These are phyloP conservation scores for Botrytis deweyae DNA, from an alignment of 2,329 filamentous ascomycete species.

Conservation along the genomic window DNA sequence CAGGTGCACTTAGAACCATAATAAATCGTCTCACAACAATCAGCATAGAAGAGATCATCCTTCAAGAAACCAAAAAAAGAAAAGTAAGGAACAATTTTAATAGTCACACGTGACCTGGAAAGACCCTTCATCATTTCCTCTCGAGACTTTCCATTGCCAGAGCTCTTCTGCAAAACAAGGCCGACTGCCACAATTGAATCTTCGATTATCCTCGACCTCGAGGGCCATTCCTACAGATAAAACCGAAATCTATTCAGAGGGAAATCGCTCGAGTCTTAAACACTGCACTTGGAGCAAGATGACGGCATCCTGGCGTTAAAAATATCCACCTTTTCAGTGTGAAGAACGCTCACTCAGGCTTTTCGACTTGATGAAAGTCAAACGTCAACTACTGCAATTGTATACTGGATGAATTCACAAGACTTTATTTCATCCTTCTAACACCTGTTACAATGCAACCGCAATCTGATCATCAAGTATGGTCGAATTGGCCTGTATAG, in stretches of 20 bases:
- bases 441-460: background rate
- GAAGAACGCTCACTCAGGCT: background rate
- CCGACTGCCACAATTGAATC: background rate
- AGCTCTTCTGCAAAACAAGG: background rate
- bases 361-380: background rate
- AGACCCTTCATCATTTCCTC: background rate
- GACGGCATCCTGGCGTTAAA: conserved; percentile 4
- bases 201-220: background rate
- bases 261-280: background rate
- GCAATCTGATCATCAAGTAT: background rate
- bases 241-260: too few relatives aligned
- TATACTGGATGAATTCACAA: background rate
- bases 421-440: background rate
- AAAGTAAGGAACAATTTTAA: background rate
- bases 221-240: background rate
- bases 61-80: too few relatives aligned
- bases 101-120: background rate
- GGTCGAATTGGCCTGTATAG: background rate
- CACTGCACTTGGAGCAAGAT: background rate
- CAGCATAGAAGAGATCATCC: too few relatives aligned
- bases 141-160: background rate
- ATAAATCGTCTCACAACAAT: background rate
- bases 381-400: background rate
- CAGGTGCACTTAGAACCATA: background rate
- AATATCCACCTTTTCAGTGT: background rate